Conservation (phyloP, 768 basidiomycete species). For the Leccinum rimulosum region DNA sequence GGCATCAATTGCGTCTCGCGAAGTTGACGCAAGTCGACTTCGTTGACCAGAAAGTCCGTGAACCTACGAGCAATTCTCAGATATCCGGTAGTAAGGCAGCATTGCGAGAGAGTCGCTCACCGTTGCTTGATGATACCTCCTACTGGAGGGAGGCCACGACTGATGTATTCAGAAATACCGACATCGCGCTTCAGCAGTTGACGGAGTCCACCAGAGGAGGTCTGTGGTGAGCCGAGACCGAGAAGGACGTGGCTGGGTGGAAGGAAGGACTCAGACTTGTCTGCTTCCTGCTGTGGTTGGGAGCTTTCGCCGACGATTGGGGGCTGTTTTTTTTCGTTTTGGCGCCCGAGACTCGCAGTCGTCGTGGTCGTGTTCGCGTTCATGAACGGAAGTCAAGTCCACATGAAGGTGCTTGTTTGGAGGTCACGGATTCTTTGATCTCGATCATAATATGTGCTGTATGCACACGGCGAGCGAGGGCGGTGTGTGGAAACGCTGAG, state of each 20-base stretch:
- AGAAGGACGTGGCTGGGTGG: constrained; percentile 77
- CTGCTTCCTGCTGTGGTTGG: constrained; percentile 3
- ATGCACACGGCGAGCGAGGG: too few species aligned
- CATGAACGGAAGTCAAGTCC: constrained; percentile 32
- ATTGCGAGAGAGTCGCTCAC: constrained; percentile 39
- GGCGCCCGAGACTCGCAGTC: constrained; percentile 34
- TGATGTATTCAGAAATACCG: constrained; percentile 87
- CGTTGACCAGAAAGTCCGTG: constrained; percentile 94
- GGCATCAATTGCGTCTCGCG: constrained; percentile 11
- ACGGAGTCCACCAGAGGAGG: constrained; percentile 50
- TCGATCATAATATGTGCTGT: not conserved
- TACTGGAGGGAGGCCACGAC: constrained; percentile 64
- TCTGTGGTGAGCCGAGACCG: constrained; percentile 52
- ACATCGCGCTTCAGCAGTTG: constrained; percentile 76
- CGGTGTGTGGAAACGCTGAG: too few species aligned
- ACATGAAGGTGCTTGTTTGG: constrained; percentile 20
- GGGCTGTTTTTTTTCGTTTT: constrained; percentile 38
- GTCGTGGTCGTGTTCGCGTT: constrained; percentile 53
- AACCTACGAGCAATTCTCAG: constrained; percentile 56
- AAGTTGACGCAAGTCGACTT: constrained; percentile 59
- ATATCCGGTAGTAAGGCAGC: not conserved
- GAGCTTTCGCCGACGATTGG: constrained; percentile 3
- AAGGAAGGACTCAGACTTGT: constrained; percentile 39
- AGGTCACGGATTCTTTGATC: not conserved
- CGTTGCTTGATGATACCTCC: constrained; percentile 96